phyloP scores from a whole-genome alignment of 352 stramenopile species.

The Phytophthora macrochlamydospora region DNA sequence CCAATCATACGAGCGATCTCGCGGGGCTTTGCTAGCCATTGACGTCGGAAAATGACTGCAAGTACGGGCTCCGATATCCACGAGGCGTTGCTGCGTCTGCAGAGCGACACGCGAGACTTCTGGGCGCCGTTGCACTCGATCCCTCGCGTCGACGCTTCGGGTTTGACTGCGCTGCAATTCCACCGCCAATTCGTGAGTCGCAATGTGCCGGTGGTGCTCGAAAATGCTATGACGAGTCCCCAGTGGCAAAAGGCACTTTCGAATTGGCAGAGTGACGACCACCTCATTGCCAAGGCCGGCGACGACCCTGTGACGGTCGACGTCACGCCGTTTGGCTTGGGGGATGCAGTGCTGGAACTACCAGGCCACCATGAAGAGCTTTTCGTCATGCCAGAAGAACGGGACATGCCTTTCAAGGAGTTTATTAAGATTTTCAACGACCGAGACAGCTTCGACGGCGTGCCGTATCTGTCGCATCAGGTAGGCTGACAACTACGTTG shows the following conservation, averaged over 20 bases:
- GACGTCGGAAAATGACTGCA: not conserved
- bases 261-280: constrained; percentile 61
- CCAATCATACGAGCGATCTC: no score
- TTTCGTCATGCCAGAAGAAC: constrained; percentile 86
- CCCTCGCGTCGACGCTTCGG: constrained; percentile 49
- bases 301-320: constrained; percentile 66
- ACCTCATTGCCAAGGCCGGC: constrained; percentile 55
- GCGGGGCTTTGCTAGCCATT: not conserved
- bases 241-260: constrained; percentile 56
- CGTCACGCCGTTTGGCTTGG: constrained; percentile 77
- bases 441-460: constrained; percentile 63
- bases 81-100: constrained; percentile 37
- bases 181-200: constrained; percentile 79
- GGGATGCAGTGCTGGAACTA: constrained; percentile 70
- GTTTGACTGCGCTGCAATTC: constrained; percentile 60
- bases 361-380: constrained; percentile 27
- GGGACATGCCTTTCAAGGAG: constrained; percentile 64
- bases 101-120: constrained; percentile 73
- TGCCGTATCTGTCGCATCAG: constrained; percentile 87
- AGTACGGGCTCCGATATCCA: constrained; percentile 5
- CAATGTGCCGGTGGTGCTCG: constrained; percentile 78
- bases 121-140: constrained; percentile 69
- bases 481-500: constrained; percentile 13
- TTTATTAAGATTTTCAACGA: constrained; percentile 61
- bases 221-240: constrained; percentile 59